A percentile compares a stretch with the other conserved stretches of the same genome.
These are phyloP conservation scores for Phragmites australis DNA, from an alignment of 176 grass and related monocot genomes.

Conservation along the genomic window DNA sequence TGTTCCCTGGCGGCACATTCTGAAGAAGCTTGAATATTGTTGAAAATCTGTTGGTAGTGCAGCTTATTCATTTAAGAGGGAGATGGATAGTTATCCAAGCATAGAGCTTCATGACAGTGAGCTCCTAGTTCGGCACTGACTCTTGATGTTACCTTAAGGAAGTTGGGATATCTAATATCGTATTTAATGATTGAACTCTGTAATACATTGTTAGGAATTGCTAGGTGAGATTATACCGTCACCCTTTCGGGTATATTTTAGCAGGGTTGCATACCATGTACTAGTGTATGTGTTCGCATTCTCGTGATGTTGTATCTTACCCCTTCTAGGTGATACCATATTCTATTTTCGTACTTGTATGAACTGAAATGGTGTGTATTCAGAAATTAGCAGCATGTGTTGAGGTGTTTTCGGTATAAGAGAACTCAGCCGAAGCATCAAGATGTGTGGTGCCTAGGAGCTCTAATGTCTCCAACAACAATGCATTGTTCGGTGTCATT, in stretches of 20 bases:
- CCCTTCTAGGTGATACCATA: neutral
- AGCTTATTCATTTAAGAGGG: conserved; percentile 12
- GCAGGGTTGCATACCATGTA: conserved; percentile 9
- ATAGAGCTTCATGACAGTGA: neutral
- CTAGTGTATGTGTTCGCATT: conserved; percentile 12
- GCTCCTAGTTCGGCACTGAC: neutral
- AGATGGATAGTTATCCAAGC: neutral
- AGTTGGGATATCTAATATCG: neutral
- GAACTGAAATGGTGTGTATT: neutral
- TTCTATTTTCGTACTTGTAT: neutral
- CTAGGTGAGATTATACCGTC: neutral
- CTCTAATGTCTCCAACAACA: too few species aligned
- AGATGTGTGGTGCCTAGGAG: neutral
- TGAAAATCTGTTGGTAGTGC: conserved; percentile 29
- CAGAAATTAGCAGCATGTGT: too few species aligned
- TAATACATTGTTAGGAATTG: neutral
- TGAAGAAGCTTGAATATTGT: conserved; percentile 25
- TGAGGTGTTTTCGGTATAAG: too few species aligned
- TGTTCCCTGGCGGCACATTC: conserved; percentile 19
- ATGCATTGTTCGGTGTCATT: too few species aligned
- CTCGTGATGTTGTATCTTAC: neutral
- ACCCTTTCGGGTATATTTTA: conserved; percentile 15
- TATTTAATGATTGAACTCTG: neutral
- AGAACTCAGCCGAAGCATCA: too few species aligned
- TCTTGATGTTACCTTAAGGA: neutral